Evolutionary conservation across 306 rosid species (phyloP).

Genomic region (Sphenostylis stenocarpa): DNA sequence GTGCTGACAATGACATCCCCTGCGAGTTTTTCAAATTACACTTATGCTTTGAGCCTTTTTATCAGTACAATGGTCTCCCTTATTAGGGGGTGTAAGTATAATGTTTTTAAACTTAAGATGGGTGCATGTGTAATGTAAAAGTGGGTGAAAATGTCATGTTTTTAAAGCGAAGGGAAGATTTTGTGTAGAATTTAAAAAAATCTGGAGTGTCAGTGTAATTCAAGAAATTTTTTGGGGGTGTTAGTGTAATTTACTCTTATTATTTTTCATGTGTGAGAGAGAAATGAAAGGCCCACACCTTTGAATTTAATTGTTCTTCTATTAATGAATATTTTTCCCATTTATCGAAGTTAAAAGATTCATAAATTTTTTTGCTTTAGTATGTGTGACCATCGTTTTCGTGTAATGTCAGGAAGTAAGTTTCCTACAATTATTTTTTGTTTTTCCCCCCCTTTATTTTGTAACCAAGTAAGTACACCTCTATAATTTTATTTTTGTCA

Average conservation of each 20-base stretch:
- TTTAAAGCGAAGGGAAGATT: too few species aligned
- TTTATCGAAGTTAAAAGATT: neutral
- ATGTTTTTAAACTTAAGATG: too few species aligned
- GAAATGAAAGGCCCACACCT: neutral
- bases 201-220: too few species aligned
- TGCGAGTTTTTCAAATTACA: too few species aligned
- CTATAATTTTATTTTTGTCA: conserved; percentile 5
- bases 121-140: too few species aligned
- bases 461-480: neutral
- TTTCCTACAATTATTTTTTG: neutral
- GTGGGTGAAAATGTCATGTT: too few species aligned
- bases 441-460: neutral
- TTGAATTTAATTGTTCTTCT: conserved; percentile 14
- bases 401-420: neutral
- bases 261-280: neutral
- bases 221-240: too few species aligned
- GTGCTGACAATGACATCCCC: neutral
- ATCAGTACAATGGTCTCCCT: too few species aligned
- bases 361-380: neutral
- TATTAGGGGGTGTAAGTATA: too few species aligned
- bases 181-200: too few species aligned
- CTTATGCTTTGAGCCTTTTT: too few species aligned
- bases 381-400: conserved; percentile 4
- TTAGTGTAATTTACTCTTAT: neutral
- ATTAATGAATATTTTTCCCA: neutral